These are phyloP conservation scores for Cercospora sesami DNA, from an alignment of 2,329 filamentous ascomycete genomes.

Conservation along the genomic window DNA sequence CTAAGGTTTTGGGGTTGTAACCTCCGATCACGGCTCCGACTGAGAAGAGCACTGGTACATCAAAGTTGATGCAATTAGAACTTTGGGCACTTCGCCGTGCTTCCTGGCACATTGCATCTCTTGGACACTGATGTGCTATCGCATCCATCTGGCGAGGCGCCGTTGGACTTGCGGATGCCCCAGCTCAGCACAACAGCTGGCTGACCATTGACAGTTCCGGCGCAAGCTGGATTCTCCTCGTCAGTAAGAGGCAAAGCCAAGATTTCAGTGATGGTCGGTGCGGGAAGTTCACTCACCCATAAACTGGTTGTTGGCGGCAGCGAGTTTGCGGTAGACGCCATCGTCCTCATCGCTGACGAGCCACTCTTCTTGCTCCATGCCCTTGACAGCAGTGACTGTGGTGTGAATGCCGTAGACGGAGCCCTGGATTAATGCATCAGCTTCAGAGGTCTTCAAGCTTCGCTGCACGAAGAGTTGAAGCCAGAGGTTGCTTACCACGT, in stretches of 20 bases:
- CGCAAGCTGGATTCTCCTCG: constrained; percentile 14
- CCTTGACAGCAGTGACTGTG: constrained; percentile 9
- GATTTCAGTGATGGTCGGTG: not conserved
- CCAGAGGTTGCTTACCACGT: not conserved
- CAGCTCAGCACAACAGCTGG: constrained; percentile 3
- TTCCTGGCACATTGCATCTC: constrained; percentile 20
- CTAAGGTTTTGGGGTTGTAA: not conserved
- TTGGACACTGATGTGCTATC: not conserved
- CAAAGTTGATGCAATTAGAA: not conserved
- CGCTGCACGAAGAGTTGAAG: not conserved
- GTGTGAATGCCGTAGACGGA: constrained; percentile 14
- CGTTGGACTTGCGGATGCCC: constrained; percentile 5
- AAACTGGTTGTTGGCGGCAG: constrained; percentile 13
- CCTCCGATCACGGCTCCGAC: not conserved
- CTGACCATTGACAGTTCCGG: constrained; percentile 17
- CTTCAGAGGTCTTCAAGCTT: not conserved
- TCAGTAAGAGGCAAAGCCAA: not conserved
- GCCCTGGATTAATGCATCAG: not conserved
- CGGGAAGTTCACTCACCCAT: not conserved
- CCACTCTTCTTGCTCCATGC: constrained; percentile 16
- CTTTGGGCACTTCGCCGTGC: not conserved
- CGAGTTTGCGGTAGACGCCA: constrained; percentile 11
- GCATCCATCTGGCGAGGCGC: constrained; percentile 14
- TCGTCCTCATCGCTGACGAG: not conserved
- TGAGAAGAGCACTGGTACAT: not conserved